Evolutionary conservation across 169 alveolate genomes (phyloP), one percentile per base, ranked within the genome.

Genomic region (Cystoisospora suis): DNA sequence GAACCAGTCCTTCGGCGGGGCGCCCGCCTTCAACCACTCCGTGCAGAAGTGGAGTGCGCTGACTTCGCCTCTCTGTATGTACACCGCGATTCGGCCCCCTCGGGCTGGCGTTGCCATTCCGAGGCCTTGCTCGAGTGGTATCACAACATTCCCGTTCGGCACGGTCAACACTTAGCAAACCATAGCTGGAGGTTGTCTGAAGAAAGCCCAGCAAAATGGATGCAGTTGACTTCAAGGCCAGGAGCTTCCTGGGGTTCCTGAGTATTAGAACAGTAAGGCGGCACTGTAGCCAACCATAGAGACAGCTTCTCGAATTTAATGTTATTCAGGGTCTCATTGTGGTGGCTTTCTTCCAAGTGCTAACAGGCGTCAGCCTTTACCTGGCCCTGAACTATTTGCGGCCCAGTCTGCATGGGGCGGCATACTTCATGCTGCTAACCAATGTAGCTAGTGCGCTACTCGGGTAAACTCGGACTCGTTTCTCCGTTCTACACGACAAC

Each of bases 391-490:
- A 32, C 34, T 89, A 49, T 47, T 80, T 89, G 27, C 56, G 93
- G 89, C 93, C 93, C 17, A 89, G 88, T 32, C 89, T 89, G 47
- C 70, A 72, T 3, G 83, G 75, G 12, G 88, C 58, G 17, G 93
- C 90, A 20, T 89, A 56, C 69, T 89, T 77, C 34, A 23, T 72
- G 89, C 86, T 89, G 81, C 47, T 49, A n/a, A 53, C 77, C 58
- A 29, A 72, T 81, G 44, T 70, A 7, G 56, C 40, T 34, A 89
- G 93, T 29, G 89, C 90, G 20, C 42, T 80, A 17, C 88, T 89
- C 9, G 93, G 93, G 93, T 89, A 47, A 56, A 89, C 27, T 32
- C 5, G 27, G 47, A 44, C 40, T 4, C 12, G 59, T 34, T 77
- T 45, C 32, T 17, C 27, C 7, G 36, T 58, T 12, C 29, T n/a